Base-by-base conservation (phyloP, 2,329 filamentous ascomycete species). In the Penicillium paneum region DNA sequence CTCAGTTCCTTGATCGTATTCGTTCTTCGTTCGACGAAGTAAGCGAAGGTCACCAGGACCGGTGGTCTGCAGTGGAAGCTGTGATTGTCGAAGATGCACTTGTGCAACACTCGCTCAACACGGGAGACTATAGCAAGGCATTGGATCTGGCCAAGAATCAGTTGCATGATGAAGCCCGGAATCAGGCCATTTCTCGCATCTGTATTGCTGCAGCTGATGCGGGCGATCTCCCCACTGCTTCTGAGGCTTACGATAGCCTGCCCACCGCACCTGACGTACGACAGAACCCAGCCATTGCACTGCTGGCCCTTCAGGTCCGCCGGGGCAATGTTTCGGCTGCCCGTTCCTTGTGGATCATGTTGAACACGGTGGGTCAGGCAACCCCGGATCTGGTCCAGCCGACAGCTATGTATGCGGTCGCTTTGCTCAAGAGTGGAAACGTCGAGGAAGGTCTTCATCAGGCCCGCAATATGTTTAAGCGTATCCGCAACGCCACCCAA, bases 331-430 rank as follows among this genome's bases (percentile, higher is more conserved):
- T 96, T 55, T 79, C 86, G 24, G 83, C 84, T 52, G 92, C 92
- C 47, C 83, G 88, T 60, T 82, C 86, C 60, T 93, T 91, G 76
- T 97, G 93, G 91, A 82, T 84, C 49, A 79, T 89, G 53, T 78
- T 97, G 50, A 84, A 81, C 56, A 71, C 70, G 11, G 65, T 85
- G 55, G 79, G 84, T 66, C 77, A 81, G 48, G 81, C 84, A 32
- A 81, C 82, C 12, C 71, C 81, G 50, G 78, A 85, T 31, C 87
- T 95, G 72, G 88, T 96, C 58, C 91, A 96, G 76, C 89, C 91
- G 24, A 88, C 91, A 12, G 84, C 90, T 54, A 96, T 97, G 91
- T 96, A 93, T 67, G 85, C 89, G 13, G 85, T 96, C 54, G 90
- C 91, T 44, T 80, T 97, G 72, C 88, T 97, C 68, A 89, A 90